phyloP scores from a whole-genome alignment of 441 rosid genomes.

The Erodium trifolium region DNA sequence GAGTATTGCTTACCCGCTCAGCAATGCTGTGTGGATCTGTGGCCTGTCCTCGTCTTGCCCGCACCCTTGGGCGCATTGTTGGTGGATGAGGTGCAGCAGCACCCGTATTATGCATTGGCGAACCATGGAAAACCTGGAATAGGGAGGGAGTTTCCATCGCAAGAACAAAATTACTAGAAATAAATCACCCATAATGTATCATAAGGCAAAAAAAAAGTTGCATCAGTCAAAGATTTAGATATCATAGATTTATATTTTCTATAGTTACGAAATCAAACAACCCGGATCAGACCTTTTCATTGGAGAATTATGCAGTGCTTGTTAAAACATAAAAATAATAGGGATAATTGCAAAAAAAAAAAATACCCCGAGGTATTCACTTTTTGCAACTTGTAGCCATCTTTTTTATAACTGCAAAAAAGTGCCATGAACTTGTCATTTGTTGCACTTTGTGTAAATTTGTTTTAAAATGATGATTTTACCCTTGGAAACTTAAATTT shows the following conservation, averaged over 20 bases:
- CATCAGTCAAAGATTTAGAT: not conserved
- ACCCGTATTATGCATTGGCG: conserved; percentile 59
- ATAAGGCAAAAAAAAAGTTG: not conserved
- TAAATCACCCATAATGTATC: not conserved
- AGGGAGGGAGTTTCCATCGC: conserved; percentile 16
- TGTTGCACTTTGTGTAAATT: too few species aligned
- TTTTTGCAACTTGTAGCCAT: too few species aligned
- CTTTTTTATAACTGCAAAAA: too few species aligned
- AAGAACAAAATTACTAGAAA: not conserved
- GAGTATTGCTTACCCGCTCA: conserved; percentile 55
- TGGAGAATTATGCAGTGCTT: not conserved
- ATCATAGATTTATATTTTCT: not conserved
- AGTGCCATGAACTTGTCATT: too few species aligned
- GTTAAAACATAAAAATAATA: not conserved
- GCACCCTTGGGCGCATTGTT: conserved; percentile 84
- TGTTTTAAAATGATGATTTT: too few species aligned
- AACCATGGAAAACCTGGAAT: conserved; percentile 80
- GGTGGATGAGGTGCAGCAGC: conserved; percentile 85
- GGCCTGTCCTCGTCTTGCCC: conserved; percentile 99
- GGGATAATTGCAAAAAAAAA: too few species aligned
- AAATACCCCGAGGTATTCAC: too few species aligned
- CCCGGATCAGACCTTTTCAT: not conserved
- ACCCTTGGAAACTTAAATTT: too few species aligned
- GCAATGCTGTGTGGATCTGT: conserved; percentile 99
- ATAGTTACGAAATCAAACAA: not conserved